Base-by-base conservation (phyloP, 2,329 filamentous ascomycete genomes). In the Simplicillium aogashimaense region DNA sequence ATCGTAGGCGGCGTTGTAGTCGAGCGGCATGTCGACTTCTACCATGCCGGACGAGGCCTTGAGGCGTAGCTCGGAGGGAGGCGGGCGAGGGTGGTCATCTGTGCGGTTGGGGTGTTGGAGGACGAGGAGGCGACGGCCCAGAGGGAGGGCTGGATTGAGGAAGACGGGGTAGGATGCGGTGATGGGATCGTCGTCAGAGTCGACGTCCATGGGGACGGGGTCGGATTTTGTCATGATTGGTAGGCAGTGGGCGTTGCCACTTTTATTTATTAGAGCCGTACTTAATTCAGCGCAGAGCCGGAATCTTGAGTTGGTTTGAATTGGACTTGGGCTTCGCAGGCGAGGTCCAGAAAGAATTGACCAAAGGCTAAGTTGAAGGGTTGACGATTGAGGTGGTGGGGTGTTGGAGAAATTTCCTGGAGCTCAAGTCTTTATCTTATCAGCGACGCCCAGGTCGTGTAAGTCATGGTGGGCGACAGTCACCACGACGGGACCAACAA, bases 1-100 rank as follows among this genome's bases (percentile, higher is more conserved):
- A 64, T 97, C 88, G 68, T 95, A 97, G 55, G 86, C 82, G 44
- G 59, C 60, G 41, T 70, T 67, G 46, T 79, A 80, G 66, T 81
- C 78, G 51, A 95, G 70, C 4, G 87, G 86, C n/a, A 95, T 74
- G 58, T 98, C 92, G 39, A 97, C 71, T 64, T 98, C 92, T 42
- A 95, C 70, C 65, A 95, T 85, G 41, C 89, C 89, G 0, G 85
- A 77, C 42, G 74, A 66, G 12, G 81, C 75, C 66, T 97, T 98
- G 58, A 95, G 67, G 49, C 90, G 86, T 53, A 97, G 69, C 51
- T 83, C 78, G 13, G 76, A 67, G 10, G 90, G 84, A 16, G 76
- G 60, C 36, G 62, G 53, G 10, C 65, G 63, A 35, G 60, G 50
- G 10, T 62, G 55, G 46, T 81, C 73, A 43, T 77, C 69, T 31